Percentiles rank a stretch among this genome's conserved stretches.
Conservation (phyloP, 371 early-diverging fungal species). For the Mucor piriformis region DNA sequence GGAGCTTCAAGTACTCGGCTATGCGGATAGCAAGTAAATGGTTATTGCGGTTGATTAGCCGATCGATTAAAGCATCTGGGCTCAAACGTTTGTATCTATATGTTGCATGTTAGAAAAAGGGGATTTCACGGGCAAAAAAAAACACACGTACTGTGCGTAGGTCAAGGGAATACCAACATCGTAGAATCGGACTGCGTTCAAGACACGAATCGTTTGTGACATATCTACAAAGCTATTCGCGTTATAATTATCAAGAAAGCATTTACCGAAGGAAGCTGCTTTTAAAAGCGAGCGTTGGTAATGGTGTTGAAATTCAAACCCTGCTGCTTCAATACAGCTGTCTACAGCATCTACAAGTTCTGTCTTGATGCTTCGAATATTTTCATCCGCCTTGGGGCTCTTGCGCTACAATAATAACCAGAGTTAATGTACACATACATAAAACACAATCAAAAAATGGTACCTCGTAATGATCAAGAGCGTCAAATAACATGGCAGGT, state of each 20-base stretch:
- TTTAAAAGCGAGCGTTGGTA: conserved; percentile 81
- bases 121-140: not conserved
- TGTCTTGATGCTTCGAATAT: conserved; percentile 82
- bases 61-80: conserved; percentile 78
- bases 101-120: too few species aligned
- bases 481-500: conserved; percentile 93
- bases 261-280: conserved; percentile 96
- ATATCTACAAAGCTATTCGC: conserved; percentile 86
- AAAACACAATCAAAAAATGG: too few species aligned
- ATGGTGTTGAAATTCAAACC: conserved; percentile 76
- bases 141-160: conserved; percentile 74
- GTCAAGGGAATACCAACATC: conserved; percentile 92
- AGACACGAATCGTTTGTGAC: conserved; percentile 82
- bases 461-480: conserved; percentile 89
- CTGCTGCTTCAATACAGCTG: conserved; percentile 93
- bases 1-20: conserved; percentile 80
- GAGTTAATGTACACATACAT: not conserved
- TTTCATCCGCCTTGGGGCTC: conserved; percentile 93
- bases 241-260: conserved; percentile 84
- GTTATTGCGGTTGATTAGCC: conserved; percentile 81
- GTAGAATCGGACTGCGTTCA: conserved; percentile 85
- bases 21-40: conserved; percentile 87
- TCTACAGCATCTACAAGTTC: conserved; percentile 89
- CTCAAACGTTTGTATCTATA: conserved; percentile 78
- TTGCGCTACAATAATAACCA: conserved; percentile 69